Percentiles rank a stretch among this genome's conserved stretches.
phyloP scores from a whole-genome alignment of 2,329 filamentous ascomycete species.

The Curvularia eragrostidis region DNA sequence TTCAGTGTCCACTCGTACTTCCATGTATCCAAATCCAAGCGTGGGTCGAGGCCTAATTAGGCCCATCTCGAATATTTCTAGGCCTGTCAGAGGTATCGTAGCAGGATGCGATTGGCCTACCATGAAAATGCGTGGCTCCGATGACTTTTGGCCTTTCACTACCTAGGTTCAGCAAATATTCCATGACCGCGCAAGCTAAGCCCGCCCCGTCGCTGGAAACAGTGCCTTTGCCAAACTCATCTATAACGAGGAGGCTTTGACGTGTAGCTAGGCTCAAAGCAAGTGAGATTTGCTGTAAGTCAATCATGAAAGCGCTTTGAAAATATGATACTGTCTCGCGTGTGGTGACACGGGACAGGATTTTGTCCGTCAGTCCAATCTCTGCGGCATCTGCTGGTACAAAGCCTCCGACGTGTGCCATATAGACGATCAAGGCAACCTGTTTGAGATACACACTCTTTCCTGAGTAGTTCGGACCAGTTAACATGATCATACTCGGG shows the following conservation, averaged over 20 bases:
- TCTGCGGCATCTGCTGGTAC: slow-evolving; percentile 79
- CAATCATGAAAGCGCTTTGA: slow-evolving; percentile 76
- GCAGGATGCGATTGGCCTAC: slow-evolving; percentile 33
- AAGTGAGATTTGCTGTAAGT: slow-evolving; percentile 84
- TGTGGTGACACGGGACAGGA: slow-evolving; percentile 84
- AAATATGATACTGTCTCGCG: slow-evolving; percentile 69
- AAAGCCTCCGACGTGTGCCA: slow-evolving; percentile 89
- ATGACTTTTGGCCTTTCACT: slow-evolving; percentile 64
- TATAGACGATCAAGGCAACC: slow-evolving; percentile 85
- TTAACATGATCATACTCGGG: slow-evolving; percentile 79
- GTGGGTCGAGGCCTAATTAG: slow-evolving; percentile 60
- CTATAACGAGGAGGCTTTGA: slow-evolving; percentile 83
- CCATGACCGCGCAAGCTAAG: slow-evolving; percentile 66
- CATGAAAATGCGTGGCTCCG: slow-evolving; percentile 69
- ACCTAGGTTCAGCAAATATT: slow-evolving; percentile 61
- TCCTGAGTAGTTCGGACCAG: slow-evolving; percentile 94
- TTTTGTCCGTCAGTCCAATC: slow-evolving; percentile 90
- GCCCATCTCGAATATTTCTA: slow-evolving; percentile 73
- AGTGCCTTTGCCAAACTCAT: slow-evolving; percentile 84
- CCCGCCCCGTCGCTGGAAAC: slow-evolving; percentile 70
- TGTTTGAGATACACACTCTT: slow-evolving; percentile 98
- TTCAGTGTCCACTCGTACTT: slow-evolving; percentile 66
- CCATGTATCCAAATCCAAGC: slow-evolving; percentile 73
- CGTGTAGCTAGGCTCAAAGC: slow-evolving; percentile 76
- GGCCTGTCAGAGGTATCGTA: neutral